Evolutionary conservation across 371 early-diverging fungal species (phyloP), one percentile per base, ranked within the genome.

Genomic region (Mortierella sp.): DNA sequence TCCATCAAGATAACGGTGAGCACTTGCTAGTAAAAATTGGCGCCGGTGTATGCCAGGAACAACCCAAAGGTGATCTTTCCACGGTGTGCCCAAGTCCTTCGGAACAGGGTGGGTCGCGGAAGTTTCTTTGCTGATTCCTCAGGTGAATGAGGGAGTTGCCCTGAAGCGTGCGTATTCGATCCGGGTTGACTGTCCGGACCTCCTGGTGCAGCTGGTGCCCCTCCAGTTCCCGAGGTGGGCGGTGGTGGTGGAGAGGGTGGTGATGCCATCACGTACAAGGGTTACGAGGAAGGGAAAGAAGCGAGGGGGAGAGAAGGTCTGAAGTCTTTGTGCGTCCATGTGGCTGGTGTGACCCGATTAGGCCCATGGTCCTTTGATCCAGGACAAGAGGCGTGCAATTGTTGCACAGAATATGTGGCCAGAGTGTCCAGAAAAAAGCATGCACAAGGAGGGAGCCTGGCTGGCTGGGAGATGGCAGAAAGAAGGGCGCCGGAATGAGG

Each of bases 1-100:
- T 34, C 4, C n/a, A 34, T 4, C 34, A 34, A 34, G 34, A 34
- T 26, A 12, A 14, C 5, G 14, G 1, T 12, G 26, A 30, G 7
- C 21, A 54, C 61, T 52, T 63, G 58, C 79, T 62, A 56, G 34
- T 52, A 68, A 38, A 65, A 52, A 52, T 60, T 72, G 45, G 66
- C 67, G 0, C 67, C 30, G 47, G 63, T 54, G 62, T 79, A 79
- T 43, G 58, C 41, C 1, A 79, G 38, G 28, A 79, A 79, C 30
- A 66, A 19, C 21, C 79, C 72, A 55, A 72, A 67, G 5, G 71
- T 54, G 58, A 79, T 71, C 49, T 71, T 79, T 27, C 65, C 71
- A 16, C 72, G 60, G 52, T 79, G 24, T 2, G 58, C 68, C 72
- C 74, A 73, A 8, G 52, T 26, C 45, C 46, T 42, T 8, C 48